phyloP scores from a whole-genome alignment of 73 alveolate species.

The Blepharisma stoltei region DNA sequence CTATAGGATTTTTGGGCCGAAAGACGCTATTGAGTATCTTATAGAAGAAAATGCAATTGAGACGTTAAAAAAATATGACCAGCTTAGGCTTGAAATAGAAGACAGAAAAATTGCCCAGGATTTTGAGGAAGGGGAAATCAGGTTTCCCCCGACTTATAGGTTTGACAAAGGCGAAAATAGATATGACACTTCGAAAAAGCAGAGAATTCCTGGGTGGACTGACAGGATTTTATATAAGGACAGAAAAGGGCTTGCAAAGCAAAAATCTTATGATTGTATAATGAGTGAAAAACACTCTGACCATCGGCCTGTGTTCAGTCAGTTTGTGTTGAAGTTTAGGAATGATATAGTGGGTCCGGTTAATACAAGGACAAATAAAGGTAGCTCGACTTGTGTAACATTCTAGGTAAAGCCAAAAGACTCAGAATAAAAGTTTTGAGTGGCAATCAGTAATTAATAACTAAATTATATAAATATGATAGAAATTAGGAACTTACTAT shows the following conservation, averaged over 20 bases:
- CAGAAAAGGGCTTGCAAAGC: conserved; percentile 39
- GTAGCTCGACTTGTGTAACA: too few species aligned
- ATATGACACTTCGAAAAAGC: conserved; percentile 59
- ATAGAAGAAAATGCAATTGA: conserved; percentile 39
- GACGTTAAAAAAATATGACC: conserved; percentile 37
- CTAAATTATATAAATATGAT: too few species aligned
- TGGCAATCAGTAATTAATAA: too few species aligned
- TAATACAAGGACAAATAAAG: too few species aligned
- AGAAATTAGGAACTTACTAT: too few species aligned
- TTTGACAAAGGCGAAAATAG: conserved; percentile 58
- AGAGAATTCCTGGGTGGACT: conserved; percentile 93
- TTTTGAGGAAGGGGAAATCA: conserved; percentile 80
- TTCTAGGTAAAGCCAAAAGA: too few species aligned
- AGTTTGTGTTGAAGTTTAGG: conserved; percentile 43
- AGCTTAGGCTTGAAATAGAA: conserved; percentile 32
- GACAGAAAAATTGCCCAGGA: conserved; percentile 36
- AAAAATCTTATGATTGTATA: conserved; percentile 46
- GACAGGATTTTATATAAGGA: conserved; percentile 73
- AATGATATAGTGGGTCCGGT: neutral
- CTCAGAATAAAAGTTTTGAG: too few species aligned
- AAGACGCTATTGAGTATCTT: conserved; percentile 40
- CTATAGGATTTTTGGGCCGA: conserved; percentile 62
- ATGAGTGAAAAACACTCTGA: conserved; percentile 36
- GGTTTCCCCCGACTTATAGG: conserved; percentile 93
- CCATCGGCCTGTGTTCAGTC: conserved; percentile 66